phyloP scores from a whole-genome alignment of 768 basidiomycete genomes.

The Chalciporus piperatus region DNA sequence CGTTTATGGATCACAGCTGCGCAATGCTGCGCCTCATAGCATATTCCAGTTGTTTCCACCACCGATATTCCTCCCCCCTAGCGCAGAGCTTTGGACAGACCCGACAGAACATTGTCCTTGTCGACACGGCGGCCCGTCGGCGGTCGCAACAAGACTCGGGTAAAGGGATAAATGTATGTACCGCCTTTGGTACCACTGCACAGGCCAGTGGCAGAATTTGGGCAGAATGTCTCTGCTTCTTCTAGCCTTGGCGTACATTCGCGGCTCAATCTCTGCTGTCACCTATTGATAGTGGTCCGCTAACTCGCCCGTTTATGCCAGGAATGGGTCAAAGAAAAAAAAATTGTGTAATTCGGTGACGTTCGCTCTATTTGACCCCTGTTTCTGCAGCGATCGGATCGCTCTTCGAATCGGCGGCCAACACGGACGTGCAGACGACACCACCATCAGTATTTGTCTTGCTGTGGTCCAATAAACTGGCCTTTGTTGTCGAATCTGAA shows the following conservation, averaged over 20 bases:
- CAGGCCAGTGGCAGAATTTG: background rate
- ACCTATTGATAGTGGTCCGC: background rate
- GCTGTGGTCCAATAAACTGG: background rate
- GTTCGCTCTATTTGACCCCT: background rate
- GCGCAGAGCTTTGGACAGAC: background rate
- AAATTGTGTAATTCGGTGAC: background rate
- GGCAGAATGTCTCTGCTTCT: background rate
- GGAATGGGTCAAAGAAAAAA: background rate
- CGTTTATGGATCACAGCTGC: background rate
- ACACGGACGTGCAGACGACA: background rate
- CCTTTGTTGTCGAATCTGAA: background rate
- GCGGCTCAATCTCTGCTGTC: background rate
- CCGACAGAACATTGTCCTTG: background rate
- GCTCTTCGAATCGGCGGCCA: background rate
- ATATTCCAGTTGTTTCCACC: slow-evolving; percentile 1
- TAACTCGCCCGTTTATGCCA: background rate
- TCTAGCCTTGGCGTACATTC: background rate
- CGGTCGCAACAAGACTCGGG: background rate
- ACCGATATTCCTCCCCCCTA: background rate
- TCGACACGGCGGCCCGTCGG: background rate
- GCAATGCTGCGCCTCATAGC: background rate
- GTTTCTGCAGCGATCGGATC: background rate
- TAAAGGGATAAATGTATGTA: background rate
- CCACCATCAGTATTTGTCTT: background rate
- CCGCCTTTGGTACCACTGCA: background rate